A percentile compares a stretch with the other conserved stretches of the same genome.
Conservation (phyloP, 139 green algal species). For the Choricystis sp. region DNA sequence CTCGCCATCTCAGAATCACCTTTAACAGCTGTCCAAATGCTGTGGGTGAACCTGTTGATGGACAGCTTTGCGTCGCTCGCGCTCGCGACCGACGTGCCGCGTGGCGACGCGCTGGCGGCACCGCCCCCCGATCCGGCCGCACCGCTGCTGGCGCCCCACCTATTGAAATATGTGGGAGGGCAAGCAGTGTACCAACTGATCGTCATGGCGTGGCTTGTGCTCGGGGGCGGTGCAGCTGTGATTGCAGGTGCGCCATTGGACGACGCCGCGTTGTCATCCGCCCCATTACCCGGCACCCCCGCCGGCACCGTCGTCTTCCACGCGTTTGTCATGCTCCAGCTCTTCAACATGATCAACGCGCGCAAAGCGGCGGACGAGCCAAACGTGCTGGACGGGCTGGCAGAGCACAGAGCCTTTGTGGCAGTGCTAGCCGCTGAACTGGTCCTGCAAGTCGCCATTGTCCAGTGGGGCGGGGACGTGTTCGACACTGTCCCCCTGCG, state of each 20-base stretch:
- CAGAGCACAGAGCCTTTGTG: slow-evolving; percentile 39
- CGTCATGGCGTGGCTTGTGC: slow-evolving; percentile 44
- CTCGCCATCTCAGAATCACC: slow-evolving; percentile 36
- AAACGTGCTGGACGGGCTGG: slow-evolving; percentile 37
- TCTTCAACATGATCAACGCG: slow-evolving; percentile 73
- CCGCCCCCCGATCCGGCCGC: slow-evolving; percentile 3
- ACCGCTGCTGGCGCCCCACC: slow-evolving; percentile 6
- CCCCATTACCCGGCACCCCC: slow-evolving; percentile 9
- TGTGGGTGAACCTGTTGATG: slow-evolving; percentile 90
- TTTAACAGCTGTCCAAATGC: slow-evolving; percentile 50
- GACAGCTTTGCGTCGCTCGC: slow-evolving; percentile 43
- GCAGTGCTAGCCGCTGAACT: slow-evolving; percentile 37
- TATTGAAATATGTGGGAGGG: slow-evolving; percentile 32
- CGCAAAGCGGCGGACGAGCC: slow-evolving; percentile 52
- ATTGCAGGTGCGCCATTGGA: slow-evolving; percentile 19
- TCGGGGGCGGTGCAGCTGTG: slow-evolving; percentile 10
- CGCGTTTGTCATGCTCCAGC: slow-evolving; percentile 54
- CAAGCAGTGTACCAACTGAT: slow-evolving; percentile 60
- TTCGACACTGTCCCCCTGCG: not conserved
- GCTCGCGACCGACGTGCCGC: slow-evolving; percentile 2
- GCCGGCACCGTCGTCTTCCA: slow-evolving; percentile 70
- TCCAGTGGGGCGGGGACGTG: slow-evolving; percentile 1
- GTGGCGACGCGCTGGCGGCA: slow-evolving; percentile 1
- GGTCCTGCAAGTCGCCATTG: slow-evolving; percentile 20
- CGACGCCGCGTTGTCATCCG: slow-evolving; percentile 7